phyloP scores from a whole-genome alignment of 192 early-diverging fungal genomes.

The Anaeromyces robustus region DNA sequence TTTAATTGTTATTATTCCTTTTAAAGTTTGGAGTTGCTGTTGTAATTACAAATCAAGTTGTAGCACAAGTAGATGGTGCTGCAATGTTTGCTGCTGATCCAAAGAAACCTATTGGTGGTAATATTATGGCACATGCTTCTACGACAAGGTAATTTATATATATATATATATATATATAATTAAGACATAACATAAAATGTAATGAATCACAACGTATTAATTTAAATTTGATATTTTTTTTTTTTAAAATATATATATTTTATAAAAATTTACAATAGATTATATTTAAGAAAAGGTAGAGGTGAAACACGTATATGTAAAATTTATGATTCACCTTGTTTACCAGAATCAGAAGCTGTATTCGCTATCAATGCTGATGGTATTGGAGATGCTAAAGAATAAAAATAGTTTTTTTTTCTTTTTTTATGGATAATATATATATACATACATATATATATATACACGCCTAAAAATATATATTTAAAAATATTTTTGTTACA shows the following conservation, averaged over 20 bases:
- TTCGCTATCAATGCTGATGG: constrained; percentile 84
- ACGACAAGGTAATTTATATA: constrained; percentile 58
- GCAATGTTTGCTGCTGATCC: constrained; percentile 78
- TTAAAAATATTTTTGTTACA: no score
- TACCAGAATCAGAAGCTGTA: constrained; percentile 80
- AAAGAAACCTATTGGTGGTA: constrained; percentile 94
- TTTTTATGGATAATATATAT: no score
- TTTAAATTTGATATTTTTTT: no score
- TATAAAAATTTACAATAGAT: constrained; percentile 13
- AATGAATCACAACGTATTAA: no score
- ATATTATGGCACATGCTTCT: constrained; percentile 96
- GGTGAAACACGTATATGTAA: constrained; percentile 89
- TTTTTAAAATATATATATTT: not conserved
- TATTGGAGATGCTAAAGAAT: constrained; percentile 75
- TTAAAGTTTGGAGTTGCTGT: constrained; percentile 83
- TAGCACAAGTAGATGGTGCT: constrained; percentile 82
- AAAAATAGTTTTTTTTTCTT: constrained; percentile 5
- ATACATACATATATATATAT: no score
- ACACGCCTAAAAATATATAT: no score
- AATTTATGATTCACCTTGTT: constrained; percentile 89
- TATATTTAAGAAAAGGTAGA: constrained; percentile 81
- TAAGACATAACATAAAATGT: no score
- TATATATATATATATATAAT: no score
- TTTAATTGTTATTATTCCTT: not conserved
- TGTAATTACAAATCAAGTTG: constrained; percentile 96